Percentiles rank a stretch among this genome's conserved stretches.
Conservation (phyloP, 2,329 filamentous ascomycete genomes). For the Pseudocercospora pini-densiflorae region DNA sequence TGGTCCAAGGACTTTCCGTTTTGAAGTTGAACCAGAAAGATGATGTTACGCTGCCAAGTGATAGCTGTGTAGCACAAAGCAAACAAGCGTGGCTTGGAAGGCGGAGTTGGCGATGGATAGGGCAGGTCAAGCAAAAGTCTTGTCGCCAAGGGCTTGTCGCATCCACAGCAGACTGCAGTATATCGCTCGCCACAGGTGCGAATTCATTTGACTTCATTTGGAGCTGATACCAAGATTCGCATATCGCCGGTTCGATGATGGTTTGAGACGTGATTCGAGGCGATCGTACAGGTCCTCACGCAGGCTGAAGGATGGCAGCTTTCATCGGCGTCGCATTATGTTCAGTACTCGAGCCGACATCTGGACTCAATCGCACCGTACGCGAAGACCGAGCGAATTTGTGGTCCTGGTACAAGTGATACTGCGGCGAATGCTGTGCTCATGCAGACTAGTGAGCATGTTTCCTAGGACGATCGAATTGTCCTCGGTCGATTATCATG, state of each 20-base stretch:
- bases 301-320: too few relatives aligned
- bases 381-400: too few relatives aligned
- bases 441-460: too few relatives aligned
- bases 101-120: conserved; percentile 2
- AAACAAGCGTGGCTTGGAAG: conserved; percentile 18
- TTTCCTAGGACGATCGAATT: too few relatives aligned
- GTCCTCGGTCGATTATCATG: too few relatives aligned
- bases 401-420: too few relatives aligned
- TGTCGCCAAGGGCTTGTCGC: conserved; percentile 5
- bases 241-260: conserved; percentile 9
- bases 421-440: too few relatives aligned
- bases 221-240: conserved; percentile 19
- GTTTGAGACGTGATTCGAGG: too few relatives aligned
- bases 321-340: too few relatives aligned
- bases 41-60: conserved; percentile 19
- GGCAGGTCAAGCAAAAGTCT: not conserved
- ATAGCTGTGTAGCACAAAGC: conserved; percentile 18
- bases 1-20: not conserved
- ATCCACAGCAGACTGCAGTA: conserved; percentile 1
- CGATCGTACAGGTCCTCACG: too few relatives aligned
- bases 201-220: conserved; percentile 9
- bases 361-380: too few relatives aligned
- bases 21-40: conserved; percentile 4
- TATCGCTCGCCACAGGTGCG: not conserved
- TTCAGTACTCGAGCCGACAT: too few relatives aligned